A percentile compares a stretch with the other conserved stretches of the same genome.
These are phyloP conservation scores for Yarrowia osloensis DNA, from an alignment of 805 yeast species.

Conservation along the genomic window DNA sequence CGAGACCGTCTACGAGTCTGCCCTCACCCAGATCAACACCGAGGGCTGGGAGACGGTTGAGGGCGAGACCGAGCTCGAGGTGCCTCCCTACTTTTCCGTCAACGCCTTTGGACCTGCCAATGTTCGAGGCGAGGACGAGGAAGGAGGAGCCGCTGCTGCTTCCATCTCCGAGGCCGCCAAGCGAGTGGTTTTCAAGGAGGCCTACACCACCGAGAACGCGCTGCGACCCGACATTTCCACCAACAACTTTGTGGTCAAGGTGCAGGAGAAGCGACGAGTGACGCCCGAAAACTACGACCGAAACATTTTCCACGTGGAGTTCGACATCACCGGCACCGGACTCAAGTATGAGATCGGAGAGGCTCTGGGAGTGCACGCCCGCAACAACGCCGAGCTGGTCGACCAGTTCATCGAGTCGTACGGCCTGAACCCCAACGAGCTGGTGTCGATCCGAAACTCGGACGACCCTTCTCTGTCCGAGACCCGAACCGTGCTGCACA, in stretches of 20 bases:
- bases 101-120: conserved; percentile 31
- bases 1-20: conserved; percentile 40
- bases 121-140: conserved; percentile 26
- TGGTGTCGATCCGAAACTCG: conserved; percentile 72
- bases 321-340: conserved; percentile 88
- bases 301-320: conserved; percentile 94
- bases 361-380: conserved; percentile 93
- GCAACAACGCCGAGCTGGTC: conserved; percentile 69
- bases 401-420: conserved; percentile 68
- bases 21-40: conserved; percentile 42
- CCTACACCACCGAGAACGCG: conserved; percentile 56
- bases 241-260: conserved; percentile 81
- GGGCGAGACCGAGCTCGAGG: conserved; percentile 36
- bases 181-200: conserved; percentile 78
- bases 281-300: conserved; percentile 89
- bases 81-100: conserved; percentile 26
- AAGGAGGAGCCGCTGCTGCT: conserved; percentile 47
- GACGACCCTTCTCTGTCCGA: conserved; percentile 53
- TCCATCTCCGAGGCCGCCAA: conserved; percentile 59
- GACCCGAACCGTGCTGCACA: conserved; percentile 79
- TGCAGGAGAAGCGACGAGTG: conserved; percentile 86
- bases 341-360: conserved; percentile 92
- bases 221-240: conserved; percentile 91
- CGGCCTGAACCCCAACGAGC: conserved; percentile 66
- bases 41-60: conserved; percentile 44